Base-by-base conservation (phyloP, 768 basidiomycete species). In the Megacollybia marginata region DNA sequence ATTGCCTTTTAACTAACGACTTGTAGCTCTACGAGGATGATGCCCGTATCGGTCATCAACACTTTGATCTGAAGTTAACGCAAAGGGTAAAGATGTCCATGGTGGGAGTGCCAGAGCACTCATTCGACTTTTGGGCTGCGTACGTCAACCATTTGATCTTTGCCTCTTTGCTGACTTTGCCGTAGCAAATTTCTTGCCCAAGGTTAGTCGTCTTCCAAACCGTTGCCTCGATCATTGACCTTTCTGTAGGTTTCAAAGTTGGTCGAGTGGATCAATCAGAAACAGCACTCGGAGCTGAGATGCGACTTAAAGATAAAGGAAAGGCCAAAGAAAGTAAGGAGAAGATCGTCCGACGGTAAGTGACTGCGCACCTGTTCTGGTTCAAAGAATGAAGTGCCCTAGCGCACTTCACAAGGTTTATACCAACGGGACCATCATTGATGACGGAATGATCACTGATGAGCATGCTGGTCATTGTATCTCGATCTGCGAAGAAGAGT, bases 81-180 rank as follows among this genome's bases (percentile, higher is more conserved):
- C 75, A 85, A 49, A 73, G 96, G 53, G 96, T 98, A 43, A 98
- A 98, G 67, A 99, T 99, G 96, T 92, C 85, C 53, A 99, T 99
- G 95, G 95, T 90, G 47, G 96, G 96, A 34, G 94, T 98, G 6
- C 96, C 96, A 0, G 96, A 98, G 61, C 82, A 79, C 68, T 83
- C 84, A 2, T 94, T 99, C 68, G 92, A 94, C 59, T 86, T 88
- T 59, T 94, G 89, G 90, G 88, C 88, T 15, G 87, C 88, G 83
- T 88, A 65, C 70, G 83, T 76, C 7, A 9, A 33, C 32, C 15
- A 7, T 44, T 13, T 34, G 31, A 19, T 44, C 10, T 20, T 51
- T 20, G 46, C 49, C 47, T 16, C 20, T 19, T 38, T 19, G 34
- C 18, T 23, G 9, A 5, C 42, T 32, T 36, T 50, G 7, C 23